Conservation (phyloP, 228 moss, liverwort and hornwort genomes). For the Sphagnum magellanicum region DNA sequence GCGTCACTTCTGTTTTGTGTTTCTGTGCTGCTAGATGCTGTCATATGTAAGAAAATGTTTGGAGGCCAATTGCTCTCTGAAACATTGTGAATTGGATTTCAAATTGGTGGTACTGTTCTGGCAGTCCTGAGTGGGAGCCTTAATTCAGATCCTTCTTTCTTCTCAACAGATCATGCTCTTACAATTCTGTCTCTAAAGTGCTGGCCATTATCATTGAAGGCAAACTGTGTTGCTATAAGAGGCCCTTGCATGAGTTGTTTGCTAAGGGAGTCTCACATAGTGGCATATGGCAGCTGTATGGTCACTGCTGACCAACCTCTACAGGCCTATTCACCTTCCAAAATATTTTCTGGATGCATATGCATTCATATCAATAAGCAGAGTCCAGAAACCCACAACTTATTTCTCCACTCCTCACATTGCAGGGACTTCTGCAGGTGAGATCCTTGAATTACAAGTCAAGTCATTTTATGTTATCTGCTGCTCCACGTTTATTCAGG, state of each 20-base stretch:
- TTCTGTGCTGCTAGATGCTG: not conserved
- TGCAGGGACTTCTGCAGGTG: too few species aligned
- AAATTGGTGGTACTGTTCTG: not conserved
- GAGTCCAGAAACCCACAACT: constrained; percentile 1
- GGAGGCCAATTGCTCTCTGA: not conserved
- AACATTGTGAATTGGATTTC: not conserved
- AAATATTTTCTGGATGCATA: constrained; percentile 38
- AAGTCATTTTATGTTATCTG: too few species aligned
- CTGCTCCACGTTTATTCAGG: too few species aligned
- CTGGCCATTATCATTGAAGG: too few species aligned
- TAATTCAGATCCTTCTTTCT: too few species aligned
- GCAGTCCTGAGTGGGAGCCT: too few species aligned
- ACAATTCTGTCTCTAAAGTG: too few species aligned
- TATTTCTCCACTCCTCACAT: not conserved
- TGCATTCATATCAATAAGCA: constrained; percentile 37
- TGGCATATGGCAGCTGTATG: not conserved
- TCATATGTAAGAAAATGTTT: not conserved
- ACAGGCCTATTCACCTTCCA: constrained; percentile 41
- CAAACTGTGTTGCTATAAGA: too few species aligned
- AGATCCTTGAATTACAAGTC: too few species aligned
- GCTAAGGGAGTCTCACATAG: constrained; percentile 3
- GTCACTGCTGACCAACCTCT: not conserved
- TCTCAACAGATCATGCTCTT: too few species aligned
- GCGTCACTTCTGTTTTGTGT: too few species aligned
- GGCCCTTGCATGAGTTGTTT: not conserved